phyloP scores from a whole-genome alignment of 2,329 filamentous ascomycete species.

The Penicillium sp. region DNA sequence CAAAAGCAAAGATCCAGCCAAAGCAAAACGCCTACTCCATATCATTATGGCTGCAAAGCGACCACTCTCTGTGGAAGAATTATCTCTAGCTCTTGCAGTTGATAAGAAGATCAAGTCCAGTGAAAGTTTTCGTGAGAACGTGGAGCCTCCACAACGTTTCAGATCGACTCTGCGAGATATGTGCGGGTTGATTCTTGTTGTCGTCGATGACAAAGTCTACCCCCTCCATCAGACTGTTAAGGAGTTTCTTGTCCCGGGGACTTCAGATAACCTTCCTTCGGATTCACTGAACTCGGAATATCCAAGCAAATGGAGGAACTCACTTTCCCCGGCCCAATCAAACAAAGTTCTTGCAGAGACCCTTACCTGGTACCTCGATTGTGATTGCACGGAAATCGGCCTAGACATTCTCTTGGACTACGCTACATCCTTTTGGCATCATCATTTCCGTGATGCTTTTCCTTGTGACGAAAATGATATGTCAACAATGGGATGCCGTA shows the following conservation, averaged over 20 bases:
- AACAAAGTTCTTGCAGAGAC: background rate
- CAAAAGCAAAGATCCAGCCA: background rate
- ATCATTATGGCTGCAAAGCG: background rate
- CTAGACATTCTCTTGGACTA: background rate
- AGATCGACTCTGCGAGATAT: background rate
- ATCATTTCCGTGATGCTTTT: background rate
- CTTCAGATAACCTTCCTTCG: background rate
- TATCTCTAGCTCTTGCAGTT: background rate
- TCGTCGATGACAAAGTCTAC: slow-evolving; percentile 13
- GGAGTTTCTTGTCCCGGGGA: slow-evolving; percentile 20
- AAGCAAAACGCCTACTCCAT: background rate
- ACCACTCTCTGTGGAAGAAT: background rate
- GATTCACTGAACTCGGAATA: too few species aligned
- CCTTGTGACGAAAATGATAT: background rate
- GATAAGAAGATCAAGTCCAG: background rate
- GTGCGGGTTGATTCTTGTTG: slow-evolving; percentile 7
- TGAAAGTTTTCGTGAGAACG: background rate
- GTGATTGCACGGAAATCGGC: background rate
- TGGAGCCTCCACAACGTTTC: background rate
- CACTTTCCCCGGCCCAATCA: background rate
- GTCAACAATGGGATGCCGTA: background rate
- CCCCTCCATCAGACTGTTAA: slow-evolving; percentile 28
- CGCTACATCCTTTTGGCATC: background rate
- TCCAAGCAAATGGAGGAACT: background rate
- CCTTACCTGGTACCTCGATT: background rate